Percentiles rank a stretch among this genome's conserved stretches.
phyloP scores from a whole-genome alignment of 495 filamentous ascomycete species.

The Penicillium silybi region DNA sequence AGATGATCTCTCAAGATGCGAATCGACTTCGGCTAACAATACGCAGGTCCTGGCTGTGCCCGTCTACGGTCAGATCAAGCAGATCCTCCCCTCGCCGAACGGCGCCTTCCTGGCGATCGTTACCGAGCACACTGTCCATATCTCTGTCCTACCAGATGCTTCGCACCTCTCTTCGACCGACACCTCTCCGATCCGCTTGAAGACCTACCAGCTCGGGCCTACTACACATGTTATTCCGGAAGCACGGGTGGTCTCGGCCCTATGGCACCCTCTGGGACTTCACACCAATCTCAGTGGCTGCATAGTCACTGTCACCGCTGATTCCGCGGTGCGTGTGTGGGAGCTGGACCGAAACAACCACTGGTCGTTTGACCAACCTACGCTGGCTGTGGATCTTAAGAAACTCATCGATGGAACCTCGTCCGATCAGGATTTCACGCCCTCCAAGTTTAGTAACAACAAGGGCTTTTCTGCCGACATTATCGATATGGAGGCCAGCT shows the following conservation, averaged over 20 bases:
- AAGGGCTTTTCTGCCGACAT: constrained; percentile 81
- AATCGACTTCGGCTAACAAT: constrained; percentile 11
- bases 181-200: constrained; percentile 62
- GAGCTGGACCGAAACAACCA: constrained; percentile 74
- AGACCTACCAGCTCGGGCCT: constrained; percentile 79
- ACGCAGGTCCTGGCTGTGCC: constrained; percentile 64
- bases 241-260: constrained; percentile 65
- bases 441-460: constrained; percentile 63
- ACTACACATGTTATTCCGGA: constrained; percentile 83
- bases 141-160: constrained; percentile 72
- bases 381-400: constrained; percentile 74
- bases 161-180: constrained; percentile 66
- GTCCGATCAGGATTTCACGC: constrained; percentile 69
- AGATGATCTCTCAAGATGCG: background rate
- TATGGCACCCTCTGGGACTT: constrained; percentile 86
- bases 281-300: constrained; percentile 54
- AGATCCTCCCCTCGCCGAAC: constrained; percentile 76
- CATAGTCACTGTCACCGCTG: constrained; percentile 78
- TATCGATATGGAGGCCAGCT: constrained; percentile 82
- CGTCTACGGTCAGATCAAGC: constrained; percentile 70
- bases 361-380: constrained; percentile 79
- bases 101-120: constrained; percentile 75
- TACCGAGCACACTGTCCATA: constrained; percentile 78
- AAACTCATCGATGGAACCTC: constrained; percentile 76
- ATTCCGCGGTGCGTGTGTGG: constrained; percentile 83